phyloP scores from a whole-genome alignment of 208 protist genomes.

The Trichomonas tenax region DNA sequence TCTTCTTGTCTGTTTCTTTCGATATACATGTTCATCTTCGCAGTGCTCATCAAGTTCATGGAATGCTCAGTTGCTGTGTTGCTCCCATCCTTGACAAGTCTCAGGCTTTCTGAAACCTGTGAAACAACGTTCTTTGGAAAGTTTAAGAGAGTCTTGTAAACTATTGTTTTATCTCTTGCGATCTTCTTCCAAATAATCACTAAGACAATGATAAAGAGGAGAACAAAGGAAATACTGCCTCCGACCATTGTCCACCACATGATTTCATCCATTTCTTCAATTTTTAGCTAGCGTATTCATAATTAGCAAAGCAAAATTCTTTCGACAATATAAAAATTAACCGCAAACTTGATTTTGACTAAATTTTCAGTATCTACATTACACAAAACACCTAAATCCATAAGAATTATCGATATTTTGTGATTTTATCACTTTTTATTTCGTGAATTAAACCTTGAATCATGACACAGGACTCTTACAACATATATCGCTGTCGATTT shows the following conservation, averaged over 20 bases:
- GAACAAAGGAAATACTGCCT: no score
- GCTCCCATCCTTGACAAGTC: neutral
- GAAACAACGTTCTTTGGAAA: neutral
- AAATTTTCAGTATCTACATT: no score
- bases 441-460: no score
- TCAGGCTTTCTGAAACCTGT: neutral
- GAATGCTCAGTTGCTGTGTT: neutral
- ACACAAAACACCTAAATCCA: no score
- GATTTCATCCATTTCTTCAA: neutral
- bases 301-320: no score
- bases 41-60: neutral
- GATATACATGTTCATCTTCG: neutral
- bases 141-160: neutral
- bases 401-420: no score
- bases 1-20: neutral
- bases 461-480: no score
- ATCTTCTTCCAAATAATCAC: neutral
- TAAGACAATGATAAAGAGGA: neutral
- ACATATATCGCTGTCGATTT: no score
- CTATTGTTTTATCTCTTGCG: neutral
- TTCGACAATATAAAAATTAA: no score
- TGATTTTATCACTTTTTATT: no score
- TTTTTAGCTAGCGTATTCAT: no score
- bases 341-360: no score
- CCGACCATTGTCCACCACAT: neutral